Evolutionary conservation across 352 stramenopile genomes (phyloP), one percentile per base, ranked within the genome.

Genomic region (Thalassiosira hispida): DNA sequence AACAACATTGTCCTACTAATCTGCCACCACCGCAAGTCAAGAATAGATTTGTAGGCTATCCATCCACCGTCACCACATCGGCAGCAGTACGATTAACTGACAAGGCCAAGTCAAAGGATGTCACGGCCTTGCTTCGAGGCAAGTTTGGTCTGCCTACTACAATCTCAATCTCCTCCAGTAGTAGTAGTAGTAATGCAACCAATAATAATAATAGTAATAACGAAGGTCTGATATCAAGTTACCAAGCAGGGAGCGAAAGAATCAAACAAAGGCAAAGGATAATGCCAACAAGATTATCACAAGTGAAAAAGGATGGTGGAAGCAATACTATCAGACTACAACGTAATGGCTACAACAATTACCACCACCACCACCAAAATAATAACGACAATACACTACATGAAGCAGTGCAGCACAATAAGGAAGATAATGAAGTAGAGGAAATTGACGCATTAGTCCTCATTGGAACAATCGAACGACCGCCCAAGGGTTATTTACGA

Each of bases 381-480:
- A 38, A 38, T 38, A 38, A 3, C 3, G 8, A 38, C 31, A 38
- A 38, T 38, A 38, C 31, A 38, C 31, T 8, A n/a, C n/a, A n/a
- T n/a, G n/a, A n/a, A n/a, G n/a, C n/a, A n/a, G n/a, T n/a, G n/a
- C n/a, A n/a, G n/a, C n/a, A n/a, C n/a, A n/a, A n/a, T n/a, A n/a
- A n/a, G n/a, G n/a, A n/a, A n/a, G n/a, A n/a, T n/a, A n/a, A n/a
- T 38, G 31, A 38, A 38, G 31, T 38, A 20, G 23, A 71, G 14
- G 70, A 73, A 60, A 18, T 79, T 7, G 88, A 92, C 78, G 64
- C 78, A 6, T 60, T 93, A 16, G 85, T 93, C 1, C 40, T 93
- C 22, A 82, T 93, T 18, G 88, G 83, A 59, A 93, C 88, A n/a
- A 53, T 91, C 2, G 80, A 87, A 55, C 79, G 73, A 8, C 78